Base-by-base conservation (phyloP, 768 basidiomycete genomes). In the Dendrothele bispora region DNA sequence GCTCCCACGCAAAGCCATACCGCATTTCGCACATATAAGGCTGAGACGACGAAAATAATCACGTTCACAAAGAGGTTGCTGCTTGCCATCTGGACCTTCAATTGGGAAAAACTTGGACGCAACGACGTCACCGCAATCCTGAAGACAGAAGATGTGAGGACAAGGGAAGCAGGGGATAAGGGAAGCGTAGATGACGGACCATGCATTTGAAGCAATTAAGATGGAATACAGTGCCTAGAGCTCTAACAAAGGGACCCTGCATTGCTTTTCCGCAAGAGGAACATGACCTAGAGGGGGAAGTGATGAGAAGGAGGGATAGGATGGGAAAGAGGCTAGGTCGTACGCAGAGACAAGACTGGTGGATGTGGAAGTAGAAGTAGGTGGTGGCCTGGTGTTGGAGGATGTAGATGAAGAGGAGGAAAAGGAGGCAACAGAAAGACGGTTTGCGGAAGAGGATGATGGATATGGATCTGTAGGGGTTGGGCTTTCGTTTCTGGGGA, bases 61-160 rank as follows among this genome's bases (percentile, higher is more conserved):
- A 52, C 91, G 80, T 74, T 99, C 97, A 68, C 97, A 99, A n/a
- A 99, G 79, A 24, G 97, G 95, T 52, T 87, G 84, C 59, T 92
- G 94, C 63, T 82, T 87, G 52, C 87, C 84, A 59, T 93, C 92
- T 38, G 83, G 77, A 1, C 92, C 91, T 61, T 98, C 95, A 59
- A 98, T 91, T 17, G 97, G 95, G 68, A 99, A 99, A 74, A 99
- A 99, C 66, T 98, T 99, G 51, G 90, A 89, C 24, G 97, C 97
- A 35, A 99, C 97, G 39, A 98, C 89, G 59, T 88, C 86, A 57
- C 91, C 88, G 61, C 97, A 99, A 63, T 99, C 97, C 95, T 98
- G 61, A 20, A 17, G 12, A 52, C 28, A 43, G 49, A 34, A 8
- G 37, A 50, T 55, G 45, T 32, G 44, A 25, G 27, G 38, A 49